These are phyloP conservation scores for Camelina hispida DNA, from an alignment of 345 rosid species.

Conservation along the genomic window DNA sequence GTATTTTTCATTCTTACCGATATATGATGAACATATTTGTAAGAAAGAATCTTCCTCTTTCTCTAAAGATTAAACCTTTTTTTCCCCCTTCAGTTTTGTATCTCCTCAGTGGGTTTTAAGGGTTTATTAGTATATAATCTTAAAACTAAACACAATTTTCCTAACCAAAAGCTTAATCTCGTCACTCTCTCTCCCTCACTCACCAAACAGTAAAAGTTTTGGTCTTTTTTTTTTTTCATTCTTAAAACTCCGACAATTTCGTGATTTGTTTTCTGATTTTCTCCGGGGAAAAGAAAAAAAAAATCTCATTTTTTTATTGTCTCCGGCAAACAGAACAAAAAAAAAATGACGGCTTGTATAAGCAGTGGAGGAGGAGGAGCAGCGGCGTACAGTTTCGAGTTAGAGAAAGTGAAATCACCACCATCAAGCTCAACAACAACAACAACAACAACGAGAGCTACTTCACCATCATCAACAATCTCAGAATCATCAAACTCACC, in stretches of 20 bases:
- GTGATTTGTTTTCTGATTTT: background rate
- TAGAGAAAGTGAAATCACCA: slow-evolving; percentile 71
- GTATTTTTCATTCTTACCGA: slow-evolving; percentile 19
- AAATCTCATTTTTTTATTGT: too few species aligned
- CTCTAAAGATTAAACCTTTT: slow-evolving; percentile 48
- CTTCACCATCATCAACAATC: slow-evolving; percentile 81
- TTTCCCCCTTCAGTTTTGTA: slow-evolving; percentile 36
- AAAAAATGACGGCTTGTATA: slow-evolving; percentile 74
- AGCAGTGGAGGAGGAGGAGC: slow-evolving; percentile 77
- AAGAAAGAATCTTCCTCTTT: slow-evolving; percentile 32
- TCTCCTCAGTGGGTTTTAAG: slow-evolving; percentile 50
- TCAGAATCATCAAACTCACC: slow-evolving; percentile 78
- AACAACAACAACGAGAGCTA: slow-evolving; percentile 47
- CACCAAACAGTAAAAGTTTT: slow-evolving; percentile 13
- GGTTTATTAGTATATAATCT: slow-evolving; percentile 38
- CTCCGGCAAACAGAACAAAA: background rate
- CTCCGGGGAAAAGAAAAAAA: background rate
- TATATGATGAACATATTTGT: slow-evolving; percentile 28
- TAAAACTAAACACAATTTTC: background rate
- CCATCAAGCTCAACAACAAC: slow-evolving; percentile 57
- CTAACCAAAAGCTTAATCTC: slow-evolving; percentile 24
- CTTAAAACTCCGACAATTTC: background rate
- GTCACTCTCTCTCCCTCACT: slow-evolving; percentile 26
- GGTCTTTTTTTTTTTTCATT: background rate
- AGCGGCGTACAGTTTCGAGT: slow-evolving; percentile 63